Conservation (phyloP, 305 asterid genomes). For the Striga hermonthica region DNA sequence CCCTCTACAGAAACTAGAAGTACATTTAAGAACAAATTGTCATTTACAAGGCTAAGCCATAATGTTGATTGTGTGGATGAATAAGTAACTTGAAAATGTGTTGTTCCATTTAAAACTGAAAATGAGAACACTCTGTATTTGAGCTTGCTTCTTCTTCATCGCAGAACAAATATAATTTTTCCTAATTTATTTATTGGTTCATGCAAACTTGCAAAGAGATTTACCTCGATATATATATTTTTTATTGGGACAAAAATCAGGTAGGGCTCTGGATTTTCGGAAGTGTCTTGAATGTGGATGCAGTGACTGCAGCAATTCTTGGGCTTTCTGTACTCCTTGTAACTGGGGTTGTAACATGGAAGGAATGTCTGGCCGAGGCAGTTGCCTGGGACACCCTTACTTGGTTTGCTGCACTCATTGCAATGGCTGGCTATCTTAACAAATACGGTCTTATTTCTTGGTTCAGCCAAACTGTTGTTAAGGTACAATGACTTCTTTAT, state of each 20-base stretch:
- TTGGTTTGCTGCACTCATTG: constrained; percentile 99
- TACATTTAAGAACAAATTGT: too few relatives aligned
- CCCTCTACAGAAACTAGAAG: too few relatives aligned
- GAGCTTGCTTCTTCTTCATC: constrained; percentile 4
- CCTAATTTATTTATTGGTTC: not conserved
- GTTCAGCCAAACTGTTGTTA: constrained; percentile 95
- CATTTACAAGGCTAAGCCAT: too few relatives aligned
- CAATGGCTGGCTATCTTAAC: constrained; percentile 97
- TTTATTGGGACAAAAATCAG: constrained; percentile 34
- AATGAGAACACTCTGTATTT: not conserved
- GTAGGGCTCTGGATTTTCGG: constrained; percentile 96
- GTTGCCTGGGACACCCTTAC: constrained; percentile 99
- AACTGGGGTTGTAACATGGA: constrained; percentile 96
- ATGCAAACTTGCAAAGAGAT: not conserved
- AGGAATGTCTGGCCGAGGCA: constrained; percentile 93
- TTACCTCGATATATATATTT: constrained; percentile 22
- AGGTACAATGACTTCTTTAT: constrained; percentile 41
- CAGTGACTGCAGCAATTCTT: constrained; percentile 96
- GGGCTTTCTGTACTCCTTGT: constrained; percentile 82
- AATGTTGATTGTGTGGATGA: not conserved
- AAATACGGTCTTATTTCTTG: constrained; percentile 94
- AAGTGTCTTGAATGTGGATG: constrained; percentile 70
- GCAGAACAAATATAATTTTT: not conserved
- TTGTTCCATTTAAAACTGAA: not conserved
- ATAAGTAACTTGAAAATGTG: not conserved